Evolutionary conservation across 1,284 basidiomycete genomes (phyloP).

Genomic region (Ganoderma lingzhi): DNA sequence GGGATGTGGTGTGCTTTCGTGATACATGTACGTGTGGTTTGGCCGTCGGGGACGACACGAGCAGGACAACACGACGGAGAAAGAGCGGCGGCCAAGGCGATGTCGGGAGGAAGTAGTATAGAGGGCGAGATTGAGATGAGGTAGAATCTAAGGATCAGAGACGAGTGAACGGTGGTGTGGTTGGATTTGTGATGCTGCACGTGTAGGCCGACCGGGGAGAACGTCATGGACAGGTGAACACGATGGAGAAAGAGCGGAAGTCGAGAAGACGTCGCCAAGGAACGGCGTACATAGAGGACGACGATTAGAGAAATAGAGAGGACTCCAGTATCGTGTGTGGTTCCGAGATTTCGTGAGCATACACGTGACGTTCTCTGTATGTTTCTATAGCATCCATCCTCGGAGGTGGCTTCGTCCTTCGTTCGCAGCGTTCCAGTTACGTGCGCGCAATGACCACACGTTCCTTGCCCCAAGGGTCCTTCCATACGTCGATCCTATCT

Average conservation of each 20-base stretch:
- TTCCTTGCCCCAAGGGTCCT: slow-evolving; percentile 78
- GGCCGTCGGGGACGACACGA: background rate
- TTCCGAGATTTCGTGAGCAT: background rate
- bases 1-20: background rate
- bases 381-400: background rate
- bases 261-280: background rate
- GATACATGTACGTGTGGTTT: background rate
- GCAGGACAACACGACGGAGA: background rate
- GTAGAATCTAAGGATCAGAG: background rate
- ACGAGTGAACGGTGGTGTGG: background rate
- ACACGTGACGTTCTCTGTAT: background rate
- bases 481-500: slow-evolving; percentile 68
- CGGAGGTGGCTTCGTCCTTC: background rate
- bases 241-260: background rate
- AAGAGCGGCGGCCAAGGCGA: background rate
- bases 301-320: background rate
- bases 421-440: background rate
- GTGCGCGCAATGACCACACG: slow-evolving; percentile 64
- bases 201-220: background rate
- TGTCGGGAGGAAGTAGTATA: background rate
- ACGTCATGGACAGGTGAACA: background rate
- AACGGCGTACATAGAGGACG: background rate
- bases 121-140: background rate
- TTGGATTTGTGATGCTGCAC: background rate
- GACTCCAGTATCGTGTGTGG: background rate